Evolutionary conservation across 73 alveolate species (phyloP).

Genomic region (Paramecium sexaurelia): DNA sequence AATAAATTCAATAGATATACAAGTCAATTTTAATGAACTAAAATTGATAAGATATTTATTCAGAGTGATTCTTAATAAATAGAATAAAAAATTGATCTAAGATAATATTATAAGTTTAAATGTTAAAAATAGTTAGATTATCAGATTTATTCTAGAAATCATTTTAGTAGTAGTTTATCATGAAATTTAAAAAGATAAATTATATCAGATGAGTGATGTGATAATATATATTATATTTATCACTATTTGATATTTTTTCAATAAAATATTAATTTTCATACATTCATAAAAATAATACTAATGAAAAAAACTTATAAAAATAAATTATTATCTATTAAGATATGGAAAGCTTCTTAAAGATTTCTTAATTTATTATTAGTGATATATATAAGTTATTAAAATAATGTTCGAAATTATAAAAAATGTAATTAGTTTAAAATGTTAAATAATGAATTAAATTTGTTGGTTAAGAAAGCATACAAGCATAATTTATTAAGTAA

Average conservation of each 20-base stretch:
- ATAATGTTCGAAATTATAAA: background rate
- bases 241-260: background rate
- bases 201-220: background rate
- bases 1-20: background rate
- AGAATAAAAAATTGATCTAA: background rate
- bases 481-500: background rate
- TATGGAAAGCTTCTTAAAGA: slow-evolving; percentile 41
- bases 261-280: background rate
- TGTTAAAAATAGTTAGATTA: background rate
- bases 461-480: background rate
- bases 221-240: background rate
- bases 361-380: slow-evolving; percentile 35
- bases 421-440: background rate
- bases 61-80: background rate
- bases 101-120: background rate
- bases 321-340: background rate
- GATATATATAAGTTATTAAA: background rate
- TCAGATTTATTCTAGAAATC: background rate
- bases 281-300: too few species aligned
- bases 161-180: too few species aligned
- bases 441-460: background rate
- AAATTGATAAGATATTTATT: background rate
- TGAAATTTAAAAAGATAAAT: too few species aligned
- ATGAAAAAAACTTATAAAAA: too few species aligned
- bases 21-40: background rate